A percentile compares a stretch with the other conserved stretches of the same genome.
Conservation (phyloP, 805 yeast genomes). For the Candida pseudoglaebosa region DNA sequence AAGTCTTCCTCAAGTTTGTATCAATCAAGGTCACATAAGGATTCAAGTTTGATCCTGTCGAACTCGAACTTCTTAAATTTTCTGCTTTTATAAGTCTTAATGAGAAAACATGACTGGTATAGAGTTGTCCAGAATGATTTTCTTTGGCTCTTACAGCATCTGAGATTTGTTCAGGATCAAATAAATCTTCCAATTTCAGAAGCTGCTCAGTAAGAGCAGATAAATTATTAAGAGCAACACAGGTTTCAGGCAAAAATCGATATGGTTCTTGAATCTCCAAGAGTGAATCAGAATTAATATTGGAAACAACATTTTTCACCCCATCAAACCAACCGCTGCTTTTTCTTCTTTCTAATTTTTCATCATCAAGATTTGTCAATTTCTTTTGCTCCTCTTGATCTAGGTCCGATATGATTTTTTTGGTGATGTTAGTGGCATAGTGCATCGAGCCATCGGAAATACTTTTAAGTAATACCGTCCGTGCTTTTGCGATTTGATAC, state of each 20-base stretch:
- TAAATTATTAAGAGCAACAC: constrained; percentile 74
- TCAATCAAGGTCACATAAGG: constrained; percentile 65
- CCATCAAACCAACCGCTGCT: constrained; percentile 47
- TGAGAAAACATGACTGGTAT: constrained; percentile 55
- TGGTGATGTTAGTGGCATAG: constrained; percentile 41
- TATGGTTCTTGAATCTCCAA: constrained; percentile 44
- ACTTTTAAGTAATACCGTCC: constrained; percentile 57
- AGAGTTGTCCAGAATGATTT: constrained; percentile 25
- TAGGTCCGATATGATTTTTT: constrained; percentile 41
- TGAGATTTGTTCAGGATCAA: constrained; percentile 59
- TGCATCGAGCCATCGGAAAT: constrained; percentile 57
- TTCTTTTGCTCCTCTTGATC: constrained; percentile 26
- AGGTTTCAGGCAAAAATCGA: constrained; percentile 56
- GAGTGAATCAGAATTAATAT: constrained; percentile 32
- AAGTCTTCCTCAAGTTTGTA: constrained; percentile 46
- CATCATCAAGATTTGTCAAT: constrained; percentile 14
- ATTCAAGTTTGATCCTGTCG: constrained; percentile 38
- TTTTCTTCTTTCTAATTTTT: constrained; percentile 16
- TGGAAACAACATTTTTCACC: constrained; percentile 47
- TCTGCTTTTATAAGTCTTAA: constrained; percentile 63
- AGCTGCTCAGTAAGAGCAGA: constrained; percentile 47
- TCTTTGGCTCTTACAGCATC: constrained; percentile 32
- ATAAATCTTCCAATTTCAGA: constrained; percentile 47
- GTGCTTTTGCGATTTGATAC: constrained; percentile 57
- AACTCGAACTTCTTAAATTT: constrained; percentile 45